Conservation (phyloP, 2,329 filamentous ascomycete species). For the Metarhizium brunneum region DNA sequence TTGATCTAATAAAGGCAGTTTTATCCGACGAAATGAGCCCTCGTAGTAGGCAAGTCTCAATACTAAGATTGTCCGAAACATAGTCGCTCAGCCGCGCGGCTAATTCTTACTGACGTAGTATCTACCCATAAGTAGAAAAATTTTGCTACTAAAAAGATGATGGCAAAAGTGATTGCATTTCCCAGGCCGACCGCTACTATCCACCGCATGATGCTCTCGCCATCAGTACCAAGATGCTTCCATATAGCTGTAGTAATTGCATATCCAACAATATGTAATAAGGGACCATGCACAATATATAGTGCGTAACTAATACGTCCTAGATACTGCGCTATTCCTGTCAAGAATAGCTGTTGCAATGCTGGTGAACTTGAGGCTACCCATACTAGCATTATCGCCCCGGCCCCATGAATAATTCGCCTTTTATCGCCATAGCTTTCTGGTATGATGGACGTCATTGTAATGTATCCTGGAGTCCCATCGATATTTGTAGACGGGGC, state of each 20-base stretch:
- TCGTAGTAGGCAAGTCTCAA: too few relatives aligned
- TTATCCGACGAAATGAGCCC: too few relatives aligned
- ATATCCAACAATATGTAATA: background rate
- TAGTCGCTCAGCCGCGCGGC: background rate
- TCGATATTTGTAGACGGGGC: background rate
- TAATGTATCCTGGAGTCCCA: background rate
- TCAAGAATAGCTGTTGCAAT: background rate
- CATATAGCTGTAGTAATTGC: background rate
- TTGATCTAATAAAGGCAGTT: too few relatives aligned
- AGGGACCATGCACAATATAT: background rate
- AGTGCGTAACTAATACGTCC: background rate
- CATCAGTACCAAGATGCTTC: background rate
- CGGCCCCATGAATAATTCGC: background rate
- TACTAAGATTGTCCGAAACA: background rate
- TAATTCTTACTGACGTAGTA: background rate
- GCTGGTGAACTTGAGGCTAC: background rate
- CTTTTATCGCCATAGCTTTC: background rate
- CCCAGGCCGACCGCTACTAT: background rate
- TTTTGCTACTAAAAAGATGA: background rate
- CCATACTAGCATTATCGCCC: background rate
- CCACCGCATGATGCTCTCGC: background rate
- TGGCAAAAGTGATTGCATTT: background rate
- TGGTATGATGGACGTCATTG: background rate
- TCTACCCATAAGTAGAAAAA: background rate
- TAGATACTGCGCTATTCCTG: background rate